These are phyloP conservation scores for Aspergillus chevalieri DNA, from an alignment of 2,329 filamentous ascomycete species.

Conservation along the genomic window DNA sequence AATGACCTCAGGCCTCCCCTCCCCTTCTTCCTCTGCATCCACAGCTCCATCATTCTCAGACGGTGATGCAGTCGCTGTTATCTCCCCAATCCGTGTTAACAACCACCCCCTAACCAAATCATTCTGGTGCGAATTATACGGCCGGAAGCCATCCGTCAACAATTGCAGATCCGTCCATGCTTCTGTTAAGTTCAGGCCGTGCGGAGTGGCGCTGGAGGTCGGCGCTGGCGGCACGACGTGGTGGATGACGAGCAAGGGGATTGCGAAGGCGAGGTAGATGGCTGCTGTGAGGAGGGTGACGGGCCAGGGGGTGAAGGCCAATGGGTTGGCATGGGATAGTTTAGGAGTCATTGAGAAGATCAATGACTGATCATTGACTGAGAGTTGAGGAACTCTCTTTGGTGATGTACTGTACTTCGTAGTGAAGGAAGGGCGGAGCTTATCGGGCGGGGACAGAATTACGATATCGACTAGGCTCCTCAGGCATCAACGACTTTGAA, in stretches of 20 bases:
- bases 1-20: slow-evolving; percentile 37
- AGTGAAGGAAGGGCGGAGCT: no score
- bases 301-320: slow-evolving; percentile 73
- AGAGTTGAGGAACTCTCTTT: no score
- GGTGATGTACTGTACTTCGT: not conserved
- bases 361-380: not conserved
- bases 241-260: slow-evolving; percentile 67
- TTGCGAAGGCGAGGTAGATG: slow-evolving; percentile 71
- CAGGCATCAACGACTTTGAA: not conserved
- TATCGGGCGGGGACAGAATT: not conserved
- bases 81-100: slow-evolving; percentile 62
- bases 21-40: slow-evolving; percentile 11
- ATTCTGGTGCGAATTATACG: slow-evolving; percentile 80
- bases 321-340: slow-evolving; percentile 33
- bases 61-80: slow-evolving; percentile 57
- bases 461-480: not conserved
- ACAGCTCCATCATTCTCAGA: slow-evolving; percentile 12
- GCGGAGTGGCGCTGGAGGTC: slow-evolving; percentile 45
- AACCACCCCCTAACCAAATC: slow-evolving; percentile 74
- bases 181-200: slow-evolving; percentile 72
- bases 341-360: not conserved
- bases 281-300: slow-evolving; percentile 74
- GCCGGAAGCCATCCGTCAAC: slow-evolving; percentile 71
- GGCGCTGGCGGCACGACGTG: slow-evolving; percentile 67
- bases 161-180: slow-evolving; percentile 78